These are phyloP conservation scores for Chytriomyces sp. DNA, from an alignment of 192 early-diverging fungal species.

Conservation along the genomic window DNA sequence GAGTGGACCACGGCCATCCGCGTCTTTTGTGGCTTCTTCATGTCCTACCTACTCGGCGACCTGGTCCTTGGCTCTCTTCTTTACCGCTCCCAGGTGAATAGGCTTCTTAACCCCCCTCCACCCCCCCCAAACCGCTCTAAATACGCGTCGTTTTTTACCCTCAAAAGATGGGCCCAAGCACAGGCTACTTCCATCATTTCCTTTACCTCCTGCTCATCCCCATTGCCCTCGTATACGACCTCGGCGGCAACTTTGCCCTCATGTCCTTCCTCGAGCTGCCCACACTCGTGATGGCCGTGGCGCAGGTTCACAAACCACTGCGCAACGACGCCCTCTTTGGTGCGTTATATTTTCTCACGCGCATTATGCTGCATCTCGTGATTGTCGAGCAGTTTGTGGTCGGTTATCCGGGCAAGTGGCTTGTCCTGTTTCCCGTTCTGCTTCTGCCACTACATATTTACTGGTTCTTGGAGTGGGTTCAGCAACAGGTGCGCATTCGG, in stretches of 20 bases:
- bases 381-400: conserved; percentile 41
- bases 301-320: conserved; percentile 45
- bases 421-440: conserved; percentile 1
- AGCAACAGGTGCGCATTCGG: conserved; percentile 21
- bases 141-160: too few species aligned
- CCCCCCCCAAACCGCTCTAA: too few species aligned
- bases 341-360: conserved; percentile 50
- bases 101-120: too few species aligned
- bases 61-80: conserved; percentile 51
- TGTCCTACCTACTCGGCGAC: conserved; percentile 56
- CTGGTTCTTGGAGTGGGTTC: conserved; percentile 31
- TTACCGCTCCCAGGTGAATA: too few species aligned
- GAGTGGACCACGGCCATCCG: conserved; percentile 26
- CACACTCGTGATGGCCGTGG: conserved; percentile 58
- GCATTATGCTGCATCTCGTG: conserved; percentile 55
- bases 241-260: conserved; percentile 45
- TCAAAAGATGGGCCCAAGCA: conserved; percentile 50
- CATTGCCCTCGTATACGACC: conserved; percentile 39
- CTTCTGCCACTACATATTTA: conserved; percentile 27
- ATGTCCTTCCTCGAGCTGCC: conserved; percentile 59
- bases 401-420: not conserved
- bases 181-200: conserved; percentile 65
- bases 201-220: conserved; percentile 36
- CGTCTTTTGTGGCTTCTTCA: conserved; percentile 49
- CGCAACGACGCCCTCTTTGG: conserved; percentile 58